A percentile compares a stretch with the other conserved stretches of the same genome.
phyloP scores from a whole-genome alignment of 2,329 filamentous ascomycete species.

The Botrytis hyacinthi region DNA sequence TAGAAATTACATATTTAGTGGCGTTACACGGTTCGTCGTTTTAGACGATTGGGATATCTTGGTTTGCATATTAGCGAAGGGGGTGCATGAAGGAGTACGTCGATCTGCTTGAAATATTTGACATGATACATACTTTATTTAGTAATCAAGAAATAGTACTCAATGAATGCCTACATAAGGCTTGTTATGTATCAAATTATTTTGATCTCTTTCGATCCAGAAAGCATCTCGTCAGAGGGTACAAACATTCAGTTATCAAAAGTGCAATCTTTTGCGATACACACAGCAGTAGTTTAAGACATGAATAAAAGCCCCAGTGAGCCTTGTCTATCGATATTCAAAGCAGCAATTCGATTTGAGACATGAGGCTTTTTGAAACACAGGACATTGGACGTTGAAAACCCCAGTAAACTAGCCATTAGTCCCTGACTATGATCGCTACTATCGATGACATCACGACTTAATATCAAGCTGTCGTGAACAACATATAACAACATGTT shows the following conservation, averaged over 20 bases:
- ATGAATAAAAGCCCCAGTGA: not conserved
- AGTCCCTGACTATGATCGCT: not conserved
- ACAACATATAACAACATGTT: not conserved
- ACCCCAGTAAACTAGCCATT: not conserved
- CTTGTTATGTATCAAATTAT: not conserved
- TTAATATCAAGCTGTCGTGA: not conserved
- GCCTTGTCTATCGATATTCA: not conserved
- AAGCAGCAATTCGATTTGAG: not conserved
- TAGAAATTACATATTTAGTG: not conserved
- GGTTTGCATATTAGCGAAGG: not conserved
- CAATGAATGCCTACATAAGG: not conserved
- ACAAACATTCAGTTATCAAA: not conserved
- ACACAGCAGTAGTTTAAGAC: not conserved
- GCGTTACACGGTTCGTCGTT: not conserved
- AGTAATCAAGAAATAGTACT: not conserved
- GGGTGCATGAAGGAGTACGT: not conserved
- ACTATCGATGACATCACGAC: constrained; percentile 4
- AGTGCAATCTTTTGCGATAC: not conserved
- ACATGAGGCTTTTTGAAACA: no score
- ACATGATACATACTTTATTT: not conserved
- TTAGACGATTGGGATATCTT: not conserved
- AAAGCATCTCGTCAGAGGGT: not conserved
- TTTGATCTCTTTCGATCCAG: not conserved
- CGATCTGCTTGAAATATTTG: not conserved
- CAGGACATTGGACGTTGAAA: not conserved